These are phyloP conservation scores for Russula sp. DNA, from an alignment of 768 basidiomycete species.

Conservation along the genomic window DNA sequence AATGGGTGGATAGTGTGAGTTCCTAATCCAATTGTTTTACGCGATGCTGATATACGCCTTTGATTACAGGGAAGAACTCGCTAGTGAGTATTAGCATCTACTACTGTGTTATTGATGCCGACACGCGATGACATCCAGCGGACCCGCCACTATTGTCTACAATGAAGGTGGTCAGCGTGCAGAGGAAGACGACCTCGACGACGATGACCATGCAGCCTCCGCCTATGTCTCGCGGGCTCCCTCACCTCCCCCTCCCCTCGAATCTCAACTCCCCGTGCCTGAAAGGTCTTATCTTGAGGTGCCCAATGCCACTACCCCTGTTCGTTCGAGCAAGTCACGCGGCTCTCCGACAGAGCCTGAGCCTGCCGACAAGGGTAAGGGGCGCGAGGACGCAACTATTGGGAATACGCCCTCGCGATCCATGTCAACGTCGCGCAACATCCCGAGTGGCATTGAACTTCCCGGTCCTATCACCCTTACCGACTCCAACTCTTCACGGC, in stretches of 20 bases:
- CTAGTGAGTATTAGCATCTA: slow-evolving; percentile 43
- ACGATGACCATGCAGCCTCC: slow-evolving; percentile 34
- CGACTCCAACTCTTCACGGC: slow-evolving; percentile 30
- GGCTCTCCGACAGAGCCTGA: slow-evolving; percentile 22
- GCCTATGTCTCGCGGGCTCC: slow-evolving; percentile 48
- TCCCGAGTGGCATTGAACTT: slow-evolving; percentile 27
- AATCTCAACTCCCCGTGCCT: slow-evolving; percentile 25
- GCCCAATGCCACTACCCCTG: slow-evolving; percentile 16
- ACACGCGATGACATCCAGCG: slow-evolving; percentile 35
- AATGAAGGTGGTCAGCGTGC: slow-evolving; percentile 70
- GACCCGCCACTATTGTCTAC: slow-evolving; percentile 74
- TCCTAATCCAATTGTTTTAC: neutral
- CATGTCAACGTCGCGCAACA: slow-evolving; percentile 17
- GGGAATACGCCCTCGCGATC: slow-evolving; percentile 4
- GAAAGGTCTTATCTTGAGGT: slow-evolving; percentile 26
- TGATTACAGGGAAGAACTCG: slow-evolving; percentile 50
- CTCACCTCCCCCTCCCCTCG: slow-evolving; percentile 33
- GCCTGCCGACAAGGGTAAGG: slow-evolving; percentile 25
- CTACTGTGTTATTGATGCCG: neutral
- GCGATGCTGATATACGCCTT: slow-evolving; percentile 1
- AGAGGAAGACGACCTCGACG: slow-evolving; percentile 66
- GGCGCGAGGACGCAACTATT: slow-evolving; percentile 22
- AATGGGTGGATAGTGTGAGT: slow-evolving; percentile 74
- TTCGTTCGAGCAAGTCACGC: slow-evolving; percentile 19
- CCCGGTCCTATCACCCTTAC: slow-evolving; percentile 29